phyloP scores from a whole-genome alignment of 805 yeast species.

The Aciculoconidium aculeatum region DNA sequence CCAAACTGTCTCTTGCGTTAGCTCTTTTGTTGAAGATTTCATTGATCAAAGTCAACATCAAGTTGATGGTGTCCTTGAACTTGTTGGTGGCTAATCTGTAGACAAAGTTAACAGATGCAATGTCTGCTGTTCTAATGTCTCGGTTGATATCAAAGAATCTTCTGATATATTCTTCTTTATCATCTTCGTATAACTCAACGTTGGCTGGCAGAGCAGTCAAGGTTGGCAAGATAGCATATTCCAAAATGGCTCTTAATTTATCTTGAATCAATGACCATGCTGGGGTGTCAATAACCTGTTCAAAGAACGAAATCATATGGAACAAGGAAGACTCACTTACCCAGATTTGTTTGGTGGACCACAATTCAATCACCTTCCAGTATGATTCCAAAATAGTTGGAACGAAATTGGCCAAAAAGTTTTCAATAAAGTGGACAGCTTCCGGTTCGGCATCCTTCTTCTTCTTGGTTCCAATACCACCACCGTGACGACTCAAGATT shows the following conservation, averaged over 20 bases:
- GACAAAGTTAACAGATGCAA: slow-evolving; percentile 44
- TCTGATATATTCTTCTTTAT: slow-evolving; percentile 41
- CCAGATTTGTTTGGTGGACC: slow-evolving; percentile 37
- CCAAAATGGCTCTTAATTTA: slow-evolving; percentile 35
- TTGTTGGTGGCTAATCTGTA: slow-evolving; percentile 31
- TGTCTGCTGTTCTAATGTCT: slow-evolving; percentile 44
- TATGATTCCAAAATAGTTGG: slow-evolving; percentile 38
- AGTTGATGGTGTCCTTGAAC: slow-evolving; percentile 33
- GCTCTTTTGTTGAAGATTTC: slow-evolving; percentile 30
- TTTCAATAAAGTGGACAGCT: slow-evolving; percentile 27
- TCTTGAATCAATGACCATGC: slow-evolving; percentile 32
- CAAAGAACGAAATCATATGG: slow-evolving; percentile 39
- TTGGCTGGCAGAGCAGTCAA: slow-evolving; percentile 33
- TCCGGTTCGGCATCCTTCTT: slow-evolving; percentile 15
- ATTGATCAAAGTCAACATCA: slow-evolving; percentile 26
- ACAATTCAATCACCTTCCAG: slow-evolving; percentile 37
- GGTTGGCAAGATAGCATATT: slow-evolving; percentile 37
- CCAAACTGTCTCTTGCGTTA: slow-evolving; percentile 20
- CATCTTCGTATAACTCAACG: slow-evolving; percentile 40
- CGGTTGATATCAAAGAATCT: slow-evolving; percentile 42
- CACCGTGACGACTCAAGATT: slow-evolving; percentile 38
- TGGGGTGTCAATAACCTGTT: slow-evolving; percentile 35
- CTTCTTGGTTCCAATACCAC: slow-evolving; percentile 33
- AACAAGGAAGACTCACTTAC: slow-evolving; percentile 34
- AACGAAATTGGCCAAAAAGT: slow-evolving; percentile 32